Percentiles rank a stretch among this genome's conserved stretches.
Conservation (phyloP, 2,329 filamentous ascomycete species). For the Epichloe gansuensis region DNA sequence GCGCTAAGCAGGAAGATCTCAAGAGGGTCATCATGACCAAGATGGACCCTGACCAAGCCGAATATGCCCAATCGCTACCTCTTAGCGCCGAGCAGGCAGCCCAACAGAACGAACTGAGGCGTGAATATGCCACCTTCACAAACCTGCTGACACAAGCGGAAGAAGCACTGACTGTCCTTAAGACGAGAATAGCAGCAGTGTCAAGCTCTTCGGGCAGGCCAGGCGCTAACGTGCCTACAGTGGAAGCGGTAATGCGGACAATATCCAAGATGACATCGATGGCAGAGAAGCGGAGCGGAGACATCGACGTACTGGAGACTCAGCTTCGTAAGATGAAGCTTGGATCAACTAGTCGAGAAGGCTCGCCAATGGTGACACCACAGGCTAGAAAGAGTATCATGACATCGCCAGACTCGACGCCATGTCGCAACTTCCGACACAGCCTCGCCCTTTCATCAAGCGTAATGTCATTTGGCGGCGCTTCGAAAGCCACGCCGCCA, state of each 20-base stretch:
- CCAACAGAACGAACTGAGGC: constrained; percentile 73
- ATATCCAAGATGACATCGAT: constrained; percentile 87
- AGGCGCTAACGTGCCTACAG: constrained; percentile 55
- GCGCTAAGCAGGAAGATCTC: constrained; percentile 66
- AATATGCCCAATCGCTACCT: constrained; percentile 56
- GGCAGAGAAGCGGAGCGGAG: constrained; percentile 81
- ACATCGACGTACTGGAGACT: constrained; percentile 80
- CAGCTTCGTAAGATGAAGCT: constrained; percentile 67
- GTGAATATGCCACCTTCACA: constrained; percentile 61
- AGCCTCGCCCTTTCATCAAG: constrained; percentile 24
- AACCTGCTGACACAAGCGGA: constrained; percentile 68
- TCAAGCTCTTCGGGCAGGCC: constrained; percentile 36
- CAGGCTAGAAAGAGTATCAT: constrained; percentile 25
- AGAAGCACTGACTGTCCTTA: constrained; percentile 65
- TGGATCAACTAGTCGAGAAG: constrained; percentile 30
- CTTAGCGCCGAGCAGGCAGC: constrained; percentile 74
- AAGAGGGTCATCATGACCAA: constrained; percentile 61
- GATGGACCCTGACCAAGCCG: constrained; percentile 53
- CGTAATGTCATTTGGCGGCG: constrained; percentile 28
- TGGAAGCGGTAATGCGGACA: constrained; percentile 84
- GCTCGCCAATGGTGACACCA: constrained; percentile 28
- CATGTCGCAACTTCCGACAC: constrained; percentile 29
- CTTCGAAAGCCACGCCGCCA: constrained; percentile 32
- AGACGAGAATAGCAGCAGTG: constrained; percentile 58
- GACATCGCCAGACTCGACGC: constrained; percentile 32